Conservation (phyloP, 2,329 filamentous ascomycete genomes). For the Nemania abortiva region DNA sequence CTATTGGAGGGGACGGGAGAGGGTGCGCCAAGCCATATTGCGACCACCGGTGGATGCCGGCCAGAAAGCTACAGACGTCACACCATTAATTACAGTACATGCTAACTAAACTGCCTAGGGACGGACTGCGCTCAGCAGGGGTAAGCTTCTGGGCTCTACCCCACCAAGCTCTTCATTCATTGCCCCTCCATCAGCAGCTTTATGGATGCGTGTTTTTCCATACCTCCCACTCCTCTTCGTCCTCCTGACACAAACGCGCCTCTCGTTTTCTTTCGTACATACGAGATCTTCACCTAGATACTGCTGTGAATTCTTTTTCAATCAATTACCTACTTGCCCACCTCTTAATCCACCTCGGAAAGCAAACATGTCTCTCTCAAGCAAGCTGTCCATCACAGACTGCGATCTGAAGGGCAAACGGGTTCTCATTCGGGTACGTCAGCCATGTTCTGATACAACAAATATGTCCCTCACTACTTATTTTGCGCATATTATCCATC, state of each 20-base stretch:
- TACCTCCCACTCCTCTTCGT: constrained; percentile 36
- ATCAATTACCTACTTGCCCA: constrained; percentile 33
- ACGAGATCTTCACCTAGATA: constrained; percentile 30
- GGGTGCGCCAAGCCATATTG: constrained; percentile 12
- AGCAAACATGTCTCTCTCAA: constrained; percentile 91
- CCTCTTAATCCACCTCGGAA: not conserved
- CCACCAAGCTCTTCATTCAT: constrained; percentile 38
- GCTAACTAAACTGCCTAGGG: not conserved
- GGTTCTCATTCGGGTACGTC: constrained; percentile 91
- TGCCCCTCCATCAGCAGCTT: constrained; percentile 44
- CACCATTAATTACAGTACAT: constrained; percentile 25
- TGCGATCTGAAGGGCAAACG: constrained; percentile 98
- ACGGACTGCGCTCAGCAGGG: constrained; percentile 12
- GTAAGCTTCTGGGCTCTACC: constrained; percentile 33
- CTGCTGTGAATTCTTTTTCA: constrained; percentile 26
- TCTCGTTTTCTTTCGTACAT: constrained; percentile 37
- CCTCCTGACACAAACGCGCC: constrained; percentile 31
- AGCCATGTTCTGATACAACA: not conserved
- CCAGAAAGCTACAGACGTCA: constrained; percentile 28
- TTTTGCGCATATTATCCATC: not conserved
- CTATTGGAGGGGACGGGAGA: constrained; percentile 2
- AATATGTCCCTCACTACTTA: not conserved
- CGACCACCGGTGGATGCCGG: constrained; percentile 27
- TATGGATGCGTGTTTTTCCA: constrained; percentile 45
- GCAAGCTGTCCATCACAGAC: constrained; percentile 96